These are phyloP conservation scores for Zasmidium angulare DNA, from an alignment of 2,329 filamentous ascomycete species.

Conservation along the genomic window DNA sequence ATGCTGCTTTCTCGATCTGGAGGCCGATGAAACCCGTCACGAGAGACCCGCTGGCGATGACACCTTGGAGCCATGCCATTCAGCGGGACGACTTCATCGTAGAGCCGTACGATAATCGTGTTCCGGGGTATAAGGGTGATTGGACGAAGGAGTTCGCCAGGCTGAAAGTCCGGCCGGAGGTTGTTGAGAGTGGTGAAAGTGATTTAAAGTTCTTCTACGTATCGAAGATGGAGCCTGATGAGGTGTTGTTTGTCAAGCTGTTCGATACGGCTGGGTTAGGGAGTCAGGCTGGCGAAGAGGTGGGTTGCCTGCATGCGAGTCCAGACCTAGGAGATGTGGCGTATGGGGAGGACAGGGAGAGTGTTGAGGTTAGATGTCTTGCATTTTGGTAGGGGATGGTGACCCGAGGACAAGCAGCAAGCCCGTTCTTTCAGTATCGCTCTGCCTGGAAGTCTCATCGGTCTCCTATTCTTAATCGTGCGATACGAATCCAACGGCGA, in stretches of 20 bases:
- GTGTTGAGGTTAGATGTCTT: conserved; percentile 6
- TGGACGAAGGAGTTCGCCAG: conserved; percentile 5
- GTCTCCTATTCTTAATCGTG: too few relatives aligned
- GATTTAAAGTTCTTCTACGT: conserved; percentile 8
- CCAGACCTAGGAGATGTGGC: conserved; percentile 8
- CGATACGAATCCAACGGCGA: too few relatives aligned
- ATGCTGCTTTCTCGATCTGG: conserved; percentile 12
- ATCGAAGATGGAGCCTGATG: conserved; percentile 10
- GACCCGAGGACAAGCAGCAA: too few relatives aligned
- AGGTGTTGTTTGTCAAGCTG: conserved; percentile 13
- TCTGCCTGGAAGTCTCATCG: not conserved
- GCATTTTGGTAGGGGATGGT: conserved; percentile 12
- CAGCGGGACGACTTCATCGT: not conserved
- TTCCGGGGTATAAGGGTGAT: conserved; percentile 2
- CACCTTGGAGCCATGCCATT: not conserved
- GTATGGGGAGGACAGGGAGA: conserved; percentile 2
- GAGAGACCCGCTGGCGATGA: conserved; percentile 8
- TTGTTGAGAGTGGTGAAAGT: not conserved
- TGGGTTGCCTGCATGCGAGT: conserved; percentile 8
- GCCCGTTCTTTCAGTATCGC: too few relatives aligned
- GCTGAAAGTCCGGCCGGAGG: conserved; percentile 8
- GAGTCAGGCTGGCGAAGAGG: not conserved
- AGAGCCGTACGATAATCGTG: conserved; percentile 5
- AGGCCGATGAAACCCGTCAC: conserved; percentile 5
- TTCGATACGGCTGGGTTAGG: conserved; percentile 9